A percentile compares a stretch with the other conserved stretches of the same genome.
phyloP scores from a whole-genome alignment of 1,139 yeast species.

The Sporopachydermia cereana region DNA sequence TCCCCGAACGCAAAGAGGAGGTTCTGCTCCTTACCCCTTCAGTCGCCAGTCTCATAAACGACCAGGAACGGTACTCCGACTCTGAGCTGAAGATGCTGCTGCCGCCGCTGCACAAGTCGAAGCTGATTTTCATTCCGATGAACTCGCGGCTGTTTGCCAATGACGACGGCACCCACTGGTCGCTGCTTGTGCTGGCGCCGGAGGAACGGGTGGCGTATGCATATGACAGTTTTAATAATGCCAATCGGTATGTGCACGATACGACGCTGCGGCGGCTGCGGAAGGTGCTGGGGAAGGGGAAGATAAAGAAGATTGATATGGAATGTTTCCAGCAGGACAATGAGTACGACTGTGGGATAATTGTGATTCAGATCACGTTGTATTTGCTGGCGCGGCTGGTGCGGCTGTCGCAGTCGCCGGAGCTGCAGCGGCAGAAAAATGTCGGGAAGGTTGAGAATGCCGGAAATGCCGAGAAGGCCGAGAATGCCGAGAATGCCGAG shows the following conservation, averaged over 20 bases:
- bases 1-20: slow-evolving; percentile 1
- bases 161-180: slow-evolving; percentile 48
- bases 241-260: slow-evolving; percentile 29
- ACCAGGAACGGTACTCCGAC: slow-evolving; percentile 17
- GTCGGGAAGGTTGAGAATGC: slow-evolving; percentile 1
- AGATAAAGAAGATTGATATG: slow-evolving; percentile 16
- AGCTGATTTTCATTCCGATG: slow-evolving; percentile 38
- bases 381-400: slow-evolving; percentile 29
- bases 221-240: slow-evolving; percentile 35
- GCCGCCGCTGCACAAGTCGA: slow-evolving; percentile 30
- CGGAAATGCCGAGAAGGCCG: background rate
- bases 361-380: slow-evolving; percentile 42
- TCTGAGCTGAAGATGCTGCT: slow-evolving; percentile 26
- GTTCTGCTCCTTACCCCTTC: slow-evolving; percentile 21
- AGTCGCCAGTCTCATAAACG: slow-evolving; percentile 17
- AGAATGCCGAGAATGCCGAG: background rate
- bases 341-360: slow-evolving; percentile 71
- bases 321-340: slow-evolving; percentile 64
- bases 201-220: slow-evolving; percentile 28
- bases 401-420: slow-evolving; percentile 17
- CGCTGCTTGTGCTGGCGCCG: slow-evolving; percentile 33
- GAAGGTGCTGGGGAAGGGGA: slow-evolving; percentile 17
- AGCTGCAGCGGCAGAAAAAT: slow-evolving; percentile 10
- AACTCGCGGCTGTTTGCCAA: slow-evolving; percentile 29
- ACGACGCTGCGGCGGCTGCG: slow-evolving; percentile 25